Percentiles rank a stretch among this genome's conserved stretches.
These are phyloP conservation scores for Colletotrichum sp. DNA, from an alignment of 2,329 filamentous ascomycete genomes.

Conservation along the genomic window DNA sequence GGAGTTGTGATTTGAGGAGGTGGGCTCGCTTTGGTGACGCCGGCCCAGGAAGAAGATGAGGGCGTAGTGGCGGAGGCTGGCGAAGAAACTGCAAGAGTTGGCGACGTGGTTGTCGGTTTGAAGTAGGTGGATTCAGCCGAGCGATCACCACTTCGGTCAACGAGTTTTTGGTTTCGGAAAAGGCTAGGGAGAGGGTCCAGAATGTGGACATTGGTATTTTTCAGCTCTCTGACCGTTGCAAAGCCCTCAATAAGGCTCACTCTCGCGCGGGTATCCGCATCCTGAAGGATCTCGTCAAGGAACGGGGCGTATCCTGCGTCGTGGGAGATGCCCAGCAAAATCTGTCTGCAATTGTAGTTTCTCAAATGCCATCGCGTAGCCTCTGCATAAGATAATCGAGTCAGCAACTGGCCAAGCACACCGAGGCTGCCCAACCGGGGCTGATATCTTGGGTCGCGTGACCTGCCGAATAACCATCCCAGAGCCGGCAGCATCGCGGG, in stretches of 20 bases:
- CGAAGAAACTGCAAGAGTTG: conserved; percentile 29
- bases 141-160: conserved; percentile 36
- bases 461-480: background rate
- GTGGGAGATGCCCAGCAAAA: conserved; percentile 67
- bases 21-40: conserved; percentile 45
- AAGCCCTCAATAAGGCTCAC: conserved; percentile 61
- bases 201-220: conserved; percentile 49
- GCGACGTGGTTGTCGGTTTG: conserved; percentile 22
- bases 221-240: conserved; percentile 55
- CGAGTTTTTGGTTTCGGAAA: conserved; percentile 60
- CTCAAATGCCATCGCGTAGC: conserved; percentile 60
- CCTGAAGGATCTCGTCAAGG: conserved; percentile 57
- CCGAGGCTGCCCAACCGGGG: background rate
- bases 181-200: conserved; percentile 50
- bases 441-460: background rate
- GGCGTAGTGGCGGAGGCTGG: conserved; percentile 24
- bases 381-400: conserved; percentile 38
- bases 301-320: conserved; percentile 66
- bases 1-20: conserved; percentile 50
- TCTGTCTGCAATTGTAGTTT: conserved; percentile 66
- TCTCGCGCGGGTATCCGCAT: conserved; percentile 45
- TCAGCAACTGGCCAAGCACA: background rate
- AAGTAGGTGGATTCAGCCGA: conserved; percentile 4
- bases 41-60: conserved; percentile 45
- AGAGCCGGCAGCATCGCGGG: background rate